Evolutionary conservation across 495 filamentous ascomycete species (phyloP).

Genomic region (Copromyces sp.): DNA sequence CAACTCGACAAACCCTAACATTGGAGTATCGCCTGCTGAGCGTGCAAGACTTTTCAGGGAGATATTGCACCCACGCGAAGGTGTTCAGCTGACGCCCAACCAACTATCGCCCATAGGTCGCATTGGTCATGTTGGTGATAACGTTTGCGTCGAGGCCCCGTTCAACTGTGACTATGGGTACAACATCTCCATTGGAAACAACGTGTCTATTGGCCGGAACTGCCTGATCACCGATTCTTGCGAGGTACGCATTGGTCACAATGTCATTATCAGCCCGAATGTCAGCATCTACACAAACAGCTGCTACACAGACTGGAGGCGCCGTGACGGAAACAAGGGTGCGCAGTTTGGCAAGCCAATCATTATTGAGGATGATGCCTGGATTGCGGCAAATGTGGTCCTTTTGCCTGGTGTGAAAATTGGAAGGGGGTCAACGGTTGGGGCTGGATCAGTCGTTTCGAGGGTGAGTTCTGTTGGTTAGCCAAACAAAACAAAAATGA

Average conservation of each 20-base stretch:
- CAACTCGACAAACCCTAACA: conserved; percentile 69
- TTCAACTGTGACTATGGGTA: conserved; percentile 96
- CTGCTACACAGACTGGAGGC: conserved; percentile 64
- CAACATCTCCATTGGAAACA: conserved; percentile 80
- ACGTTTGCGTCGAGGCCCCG: conserved; percentile 75
- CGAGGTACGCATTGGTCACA: conserved; percentile 63
- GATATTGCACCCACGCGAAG: conserved; percentile 46
- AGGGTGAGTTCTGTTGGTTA: conserved; percentile 45
- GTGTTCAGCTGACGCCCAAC: conserved; percentile 37
- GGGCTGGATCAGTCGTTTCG: conserved; percentile 80
- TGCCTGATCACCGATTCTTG: conserved; percentile 79
- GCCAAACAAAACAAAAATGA: too few species aligned
- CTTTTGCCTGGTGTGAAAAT: conserved; percentile 78
- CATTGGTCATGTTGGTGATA: conserved; percentile 60
- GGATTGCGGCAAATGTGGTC: conserved; percentile 56
- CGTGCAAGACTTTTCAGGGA: conserved; percentile 71
- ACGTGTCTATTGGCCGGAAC: conserved; percentile 76
- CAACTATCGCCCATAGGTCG: conserved; percentile 37
- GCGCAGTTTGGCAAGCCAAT: conserved; percentile 62
- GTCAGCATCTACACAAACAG: conserved; percentile 77
- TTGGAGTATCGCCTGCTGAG: conserved; percentile 66
- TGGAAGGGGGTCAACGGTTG: conserved; percentile 68
- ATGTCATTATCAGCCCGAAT: conserved; percentile 74
- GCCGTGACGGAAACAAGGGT: conserved; percentile 63
- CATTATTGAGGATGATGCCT: conserved; percentile 79